These are phyloP conservation scores for Theobroma grandiflorum DNA, from an alignment of 441 rosid species.

Conservation along the genomic window DNA sequence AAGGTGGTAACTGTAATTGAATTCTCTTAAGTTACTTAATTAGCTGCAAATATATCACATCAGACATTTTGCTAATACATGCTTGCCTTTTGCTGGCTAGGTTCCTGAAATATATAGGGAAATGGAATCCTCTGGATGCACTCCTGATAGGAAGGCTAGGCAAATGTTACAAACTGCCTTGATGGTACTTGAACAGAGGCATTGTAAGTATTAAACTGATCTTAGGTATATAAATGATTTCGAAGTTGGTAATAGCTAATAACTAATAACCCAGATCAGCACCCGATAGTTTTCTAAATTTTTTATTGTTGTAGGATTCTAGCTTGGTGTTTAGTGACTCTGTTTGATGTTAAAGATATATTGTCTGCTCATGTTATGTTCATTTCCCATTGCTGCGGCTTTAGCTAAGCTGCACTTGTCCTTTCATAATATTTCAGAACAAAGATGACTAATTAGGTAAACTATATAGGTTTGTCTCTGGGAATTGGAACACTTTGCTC, in stretches of 20 bases:
- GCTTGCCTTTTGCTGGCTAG: conserved; percentile 36
- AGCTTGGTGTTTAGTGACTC: conserved; percentile 5
- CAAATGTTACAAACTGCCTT: conserved; percentile 57
- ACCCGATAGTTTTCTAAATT: background rate
- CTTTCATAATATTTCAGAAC: background rate
- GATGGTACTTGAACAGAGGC: conserved; percentile 51
- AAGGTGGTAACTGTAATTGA: conserved; percentile 42
- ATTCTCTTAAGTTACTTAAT: conserved; percentile 1
- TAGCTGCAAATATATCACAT: conserved; percentile 15
- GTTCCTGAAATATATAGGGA: conserved; percentile 68
- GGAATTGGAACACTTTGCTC: background rate
- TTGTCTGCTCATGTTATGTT: background rate
- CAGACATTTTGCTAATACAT: conserved; percentile 8
- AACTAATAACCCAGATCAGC: background rate
- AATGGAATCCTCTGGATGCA: conserved; percentile 73
- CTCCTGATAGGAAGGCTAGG: conserved; percentile 75
- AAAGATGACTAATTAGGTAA: background rate
- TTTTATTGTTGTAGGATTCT: conserved; percentile 11
- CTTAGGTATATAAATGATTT: conserved; percentile 14
- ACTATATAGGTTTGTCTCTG: background rate
- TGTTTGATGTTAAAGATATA: background rate
- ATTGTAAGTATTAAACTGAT: conserved; percentile 33
- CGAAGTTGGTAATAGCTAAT: background rate
- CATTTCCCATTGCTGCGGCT: conserved; percentile 1
- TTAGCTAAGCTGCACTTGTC: background rate